Evolutionary conservation across 192 early-diverging fungal genomes (phyloP).

Genomic region (Coemansia sp.): DNA sequence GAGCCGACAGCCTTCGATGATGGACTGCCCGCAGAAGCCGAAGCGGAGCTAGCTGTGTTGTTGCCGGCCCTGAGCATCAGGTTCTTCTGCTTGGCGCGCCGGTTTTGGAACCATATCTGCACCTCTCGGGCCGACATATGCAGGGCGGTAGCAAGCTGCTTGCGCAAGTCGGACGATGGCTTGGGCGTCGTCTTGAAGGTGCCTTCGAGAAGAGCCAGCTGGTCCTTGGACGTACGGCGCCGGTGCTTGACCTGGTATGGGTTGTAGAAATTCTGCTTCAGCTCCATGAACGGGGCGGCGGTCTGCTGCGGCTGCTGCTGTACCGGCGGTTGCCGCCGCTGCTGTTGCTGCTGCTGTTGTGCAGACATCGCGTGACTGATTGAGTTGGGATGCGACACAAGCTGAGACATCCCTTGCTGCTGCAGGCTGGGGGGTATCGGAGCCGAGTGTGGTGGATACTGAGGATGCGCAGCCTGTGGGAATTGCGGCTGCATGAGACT

Average conservation of each 20-base stretch:
- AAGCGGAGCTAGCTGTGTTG: neutral
- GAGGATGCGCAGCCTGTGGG: conserved; percentile 2
- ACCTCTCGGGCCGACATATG: conserved; percentile 73
- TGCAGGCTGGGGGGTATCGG: neutral
- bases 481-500: conserved; percentile 18
- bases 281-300: conserved; percentile 49
- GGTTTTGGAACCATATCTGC: conserved; percentile 87
- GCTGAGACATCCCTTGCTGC: neutral
- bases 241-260: conserved; percentile 78
- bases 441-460: neutral
- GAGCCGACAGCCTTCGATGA: conserved; percentile 9
- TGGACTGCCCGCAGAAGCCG: neutral
- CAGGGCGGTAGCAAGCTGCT: conserved; percentile 59
- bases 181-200: conserved; percentile 69
- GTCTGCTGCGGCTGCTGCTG: conserved; percentile 8
- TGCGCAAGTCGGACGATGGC: conserved; percentile 65
- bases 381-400: neutral
- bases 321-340: neutral
- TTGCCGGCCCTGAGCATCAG: conserved; percentile 34
- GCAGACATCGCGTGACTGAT: neutral
- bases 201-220: conserved; percentile 69
- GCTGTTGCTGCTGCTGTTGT: conserved; percentile 6
- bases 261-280: conserved; percentile 71
- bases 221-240: conserved; percentile 68
- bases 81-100: conserved; percentile 74